Evolutionary conservation across 805 yeast genomes (phyloP).

Genomic region (Candida germanica): DNA sequence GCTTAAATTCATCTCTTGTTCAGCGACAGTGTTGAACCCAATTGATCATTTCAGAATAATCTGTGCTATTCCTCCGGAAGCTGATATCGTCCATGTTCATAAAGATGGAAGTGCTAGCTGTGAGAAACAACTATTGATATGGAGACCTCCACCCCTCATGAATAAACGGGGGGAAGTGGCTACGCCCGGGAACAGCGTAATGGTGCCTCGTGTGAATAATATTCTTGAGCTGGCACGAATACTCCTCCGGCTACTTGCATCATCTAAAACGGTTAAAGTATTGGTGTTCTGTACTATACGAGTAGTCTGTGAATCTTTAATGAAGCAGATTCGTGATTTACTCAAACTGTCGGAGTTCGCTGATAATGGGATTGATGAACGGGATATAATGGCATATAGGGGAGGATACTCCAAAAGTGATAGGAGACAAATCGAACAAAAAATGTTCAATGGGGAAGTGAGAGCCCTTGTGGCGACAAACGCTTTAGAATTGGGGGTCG

Average conservation of each 20-base stretch:
- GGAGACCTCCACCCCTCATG: conserved; percentile 76
- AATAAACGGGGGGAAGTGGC: conserved; percentile 51
- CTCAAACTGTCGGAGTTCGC: conserved; percentile 42
- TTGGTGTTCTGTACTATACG: conserved; percentile 90
- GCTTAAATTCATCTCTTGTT: conserved; percentile 73
- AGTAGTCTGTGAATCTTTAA: conserved; percentile 77
- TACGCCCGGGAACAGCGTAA: neutral
- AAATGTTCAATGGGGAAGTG: conserved; percentile 85
- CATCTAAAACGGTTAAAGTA: conserved; percentile 59
- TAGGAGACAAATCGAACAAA: conserved; percentile 80
- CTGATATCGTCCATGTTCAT: conserved; percentile 52
- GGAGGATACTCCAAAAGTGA: conserved; percentile 92
- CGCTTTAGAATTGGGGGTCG: conserved; percentile 94
- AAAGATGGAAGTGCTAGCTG: conserved; percentile 92
- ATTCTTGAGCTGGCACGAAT: conserved; percentile 75
- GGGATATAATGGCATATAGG: conserved; percentile 86
- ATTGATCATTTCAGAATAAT: conserved; percentile 64
- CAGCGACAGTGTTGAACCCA: conserved; percentile 87
- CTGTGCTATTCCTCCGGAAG: conserved; percentile 56
- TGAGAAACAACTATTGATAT: conserved; percentile 66
- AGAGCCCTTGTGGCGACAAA: conserved; percentile 91
- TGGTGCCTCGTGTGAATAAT: conserved; percentile 56
- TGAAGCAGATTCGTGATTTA: conserved; percentile 73
- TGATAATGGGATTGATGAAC: conserved; percentile 31
- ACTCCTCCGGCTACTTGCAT: conserved; percentile 59